Base-by-base conservation (phyloP, 495 filamentous ascomycete genomes). In the Parathielavia hyrcaniae region DNA sequence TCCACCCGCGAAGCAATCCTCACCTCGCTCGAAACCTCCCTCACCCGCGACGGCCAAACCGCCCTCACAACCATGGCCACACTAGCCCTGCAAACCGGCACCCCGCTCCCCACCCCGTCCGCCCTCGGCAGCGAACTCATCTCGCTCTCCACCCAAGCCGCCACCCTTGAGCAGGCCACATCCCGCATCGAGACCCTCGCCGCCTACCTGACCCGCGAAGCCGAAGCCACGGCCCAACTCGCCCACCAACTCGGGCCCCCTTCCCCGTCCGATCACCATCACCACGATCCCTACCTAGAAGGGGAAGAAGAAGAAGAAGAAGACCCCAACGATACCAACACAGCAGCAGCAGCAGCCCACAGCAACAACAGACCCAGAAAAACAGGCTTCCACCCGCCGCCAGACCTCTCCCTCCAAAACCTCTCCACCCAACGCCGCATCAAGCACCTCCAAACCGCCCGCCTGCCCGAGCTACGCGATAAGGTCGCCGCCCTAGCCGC, bases 361-460 rank as follows among this genome's bases (percentile, higher is more conserved):
- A 43, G 17, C 40, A 43, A 43, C 40, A 19, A 43, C 14, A 19
- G 17, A 19, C 40, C 14, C 17, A 19, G 8, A 43, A 23, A 49
- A 75, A 38, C 47, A 69, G 30, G 73, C 17, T 87, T 82, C 64
- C 72, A 79, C 35, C 75, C 76, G 4, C 69, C 79, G 0, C 46
- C 75, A 0, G 70, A 79, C 52, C 74, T 86, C 14, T 75, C 80
- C 26, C 77, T 79, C 51, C 74, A 82, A 62, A 87, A 85, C 34
- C 71, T 79, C 0, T 82, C 87, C 58, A 83, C 80, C 72, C 80
- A 81, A 59, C 79, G 85, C 23, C 75, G 73, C 49, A 79, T 85
- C 43, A 86, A 86, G 61, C 66, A 73, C 38, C 73, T 86, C 20
- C 26, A 30, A 30, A 63, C 72, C n/a, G 67, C 79, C 14, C 80